Base-by-base conservation (phyloP, 495 filamentous ascomycete species). In the Penicillium paxilli region DNA sequence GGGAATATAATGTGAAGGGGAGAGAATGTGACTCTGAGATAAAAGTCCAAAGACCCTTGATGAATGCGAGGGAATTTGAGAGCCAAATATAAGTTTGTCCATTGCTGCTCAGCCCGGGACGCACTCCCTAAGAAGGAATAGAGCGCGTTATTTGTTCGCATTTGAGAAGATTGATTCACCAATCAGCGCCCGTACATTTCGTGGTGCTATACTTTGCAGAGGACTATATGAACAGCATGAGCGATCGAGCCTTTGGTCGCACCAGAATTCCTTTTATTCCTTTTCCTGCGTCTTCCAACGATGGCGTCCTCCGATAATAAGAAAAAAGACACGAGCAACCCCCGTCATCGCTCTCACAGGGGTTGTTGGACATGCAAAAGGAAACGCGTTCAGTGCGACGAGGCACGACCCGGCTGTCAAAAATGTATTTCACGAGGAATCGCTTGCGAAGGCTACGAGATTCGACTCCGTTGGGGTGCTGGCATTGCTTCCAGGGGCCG, bases 361-460 rank as follows among this genome's bases (percentile, higher is more conserved):
- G 66, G 66, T 28, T 69, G 66, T 30, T 69, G 66, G 66, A 69
- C 64, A 3, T 69, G 66, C 51, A 69, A 69, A 42, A 59, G 53
- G 16, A 64, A 54, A 41, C 57, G 62, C 6, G 51, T 66, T 16
- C 64, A 69, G 45, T 69, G 66, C 30, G 66, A 69, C n/a, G 61
- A 65, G 44, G 23, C 44, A 1, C 62, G 59, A 14, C 66, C 66
- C 0, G 52, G 48, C 12, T 69, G 66, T 42, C 35, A 50, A 41
- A 65, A 38, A 32, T 69, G 66, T 44, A 52, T 30, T 16, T 30
- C 46, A 4, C 42, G 59, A 14, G 66, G 66, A 5, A 19, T 65
- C 10, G 24, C 33, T 9, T 69, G 66, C 23, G 66, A 65, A 49
- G 66, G 66, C 8, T 69, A 69, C 37, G 64, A 67, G 17, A 57